Evolutionary conservation across 129 eudicot species (phyloP).

Genomic region (Saussurea involucrata): DNA sequence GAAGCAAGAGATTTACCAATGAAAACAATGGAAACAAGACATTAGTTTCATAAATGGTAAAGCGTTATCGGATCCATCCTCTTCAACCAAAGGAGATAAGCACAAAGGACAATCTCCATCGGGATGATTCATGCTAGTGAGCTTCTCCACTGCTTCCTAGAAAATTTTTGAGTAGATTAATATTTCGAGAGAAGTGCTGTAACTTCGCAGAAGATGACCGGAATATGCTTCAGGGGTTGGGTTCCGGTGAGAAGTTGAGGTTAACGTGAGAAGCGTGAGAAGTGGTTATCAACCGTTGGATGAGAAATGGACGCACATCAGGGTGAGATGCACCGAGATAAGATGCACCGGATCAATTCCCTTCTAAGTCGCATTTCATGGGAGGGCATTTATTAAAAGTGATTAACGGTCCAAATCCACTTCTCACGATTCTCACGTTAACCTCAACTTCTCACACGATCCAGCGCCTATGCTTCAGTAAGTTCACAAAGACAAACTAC

Average conservation of each 20-base stretch:
- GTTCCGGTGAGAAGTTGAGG: no score
- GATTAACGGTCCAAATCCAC: no score
- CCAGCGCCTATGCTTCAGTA: slow-evolving; percentile 4
- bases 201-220: background rate
- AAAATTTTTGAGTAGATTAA: slow-evolving; percentile 17
- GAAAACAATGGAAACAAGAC: slow-evolving; percentile 97
- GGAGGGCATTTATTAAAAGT: no score
- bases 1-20: slow-evolving; percentile 44
- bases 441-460: no score
- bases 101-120: slow-evolving; percentile 91
- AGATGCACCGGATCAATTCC: no score
- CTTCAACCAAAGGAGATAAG: slow-evolving; percentile 74
- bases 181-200: slow-evolving; percentile 2
- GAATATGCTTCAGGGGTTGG: slow-evolving; percentile 6
- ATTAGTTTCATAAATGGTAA: slow-evolving; percentile 82
- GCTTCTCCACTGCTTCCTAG: slow-evolving; percentile 88
- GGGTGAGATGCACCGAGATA: no score
- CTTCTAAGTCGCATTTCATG: no score
- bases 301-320: no score
- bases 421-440: no score
- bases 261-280: no score
- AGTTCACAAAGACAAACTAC: background rate
- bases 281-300: no score
- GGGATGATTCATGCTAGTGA: slow-evolving; percentile 87
- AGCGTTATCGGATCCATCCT: slow-evolving; percentile 35